Conservation (phyloP, 2,329 filamentous ascomycete genomes). For the Colletotrichum sp. region DNA sequence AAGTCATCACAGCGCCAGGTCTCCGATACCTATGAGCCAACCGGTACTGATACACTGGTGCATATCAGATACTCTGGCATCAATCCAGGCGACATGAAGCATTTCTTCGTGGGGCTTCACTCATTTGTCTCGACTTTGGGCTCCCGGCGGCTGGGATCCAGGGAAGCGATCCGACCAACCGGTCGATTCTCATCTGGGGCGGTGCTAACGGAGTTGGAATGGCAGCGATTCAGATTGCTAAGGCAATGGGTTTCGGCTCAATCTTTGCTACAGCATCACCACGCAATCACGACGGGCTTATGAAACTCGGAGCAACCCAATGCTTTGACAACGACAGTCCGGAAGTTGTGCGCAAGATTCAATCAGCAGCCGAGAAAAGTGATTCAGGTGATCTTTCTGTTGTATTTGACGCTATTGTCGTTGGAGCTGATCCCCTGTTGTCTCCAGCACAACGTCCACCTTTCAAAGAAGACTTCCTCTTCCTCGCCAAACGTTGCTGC, state of each 20-base stretch:
- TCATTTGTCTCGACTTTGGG: neutral
- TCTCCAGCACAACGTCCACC: neutral
- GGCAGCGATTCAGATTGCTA: slow-evolving; percentile 38
- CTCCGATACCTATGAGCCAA: neutral
- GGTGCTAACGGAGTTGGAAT: slow-evolving; percentile 36
- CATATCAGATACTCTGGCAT: neutral
- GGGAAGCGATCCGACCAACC: neutral
- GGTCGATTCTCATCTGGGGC: slow-evolving; percentile 37
- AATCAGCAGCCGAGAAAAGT: neutral
- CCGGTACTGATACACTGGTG: neutral
- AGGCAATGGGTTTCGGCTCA: slow-evolving; percentile 27
- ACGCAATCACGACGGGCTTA: slow-evolving; percentile 33
- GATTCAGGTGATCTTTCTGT: neutral
- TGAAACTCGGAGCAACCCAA: slow-evolving; percentile 32
- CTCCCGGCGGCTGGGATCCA: neutral
- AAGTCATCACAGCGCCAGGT: neutral
- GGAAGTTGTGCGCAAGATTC: neutral
- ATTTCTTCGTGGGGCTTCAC: neutral
- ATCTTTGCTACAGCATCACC: slow-evolving; percentile 35
- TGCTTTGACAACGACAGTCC: slow-evolving; percentile 36
- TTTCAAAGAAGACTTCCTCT: neutral
- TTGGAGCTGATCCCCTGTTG: neutral
- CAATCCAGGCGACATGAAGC: neutral
- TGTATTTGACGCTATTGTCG: neutral
- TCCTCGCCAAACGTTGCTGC: neutral